Percentiles rank a stretch among this genome's conserved stretches.
These are phyloP conservation scores for Psilocybe subaeruginosa DNA, from an alignment of 768 basidiomycete genomes.

Conservation along the genomic window DNA sequence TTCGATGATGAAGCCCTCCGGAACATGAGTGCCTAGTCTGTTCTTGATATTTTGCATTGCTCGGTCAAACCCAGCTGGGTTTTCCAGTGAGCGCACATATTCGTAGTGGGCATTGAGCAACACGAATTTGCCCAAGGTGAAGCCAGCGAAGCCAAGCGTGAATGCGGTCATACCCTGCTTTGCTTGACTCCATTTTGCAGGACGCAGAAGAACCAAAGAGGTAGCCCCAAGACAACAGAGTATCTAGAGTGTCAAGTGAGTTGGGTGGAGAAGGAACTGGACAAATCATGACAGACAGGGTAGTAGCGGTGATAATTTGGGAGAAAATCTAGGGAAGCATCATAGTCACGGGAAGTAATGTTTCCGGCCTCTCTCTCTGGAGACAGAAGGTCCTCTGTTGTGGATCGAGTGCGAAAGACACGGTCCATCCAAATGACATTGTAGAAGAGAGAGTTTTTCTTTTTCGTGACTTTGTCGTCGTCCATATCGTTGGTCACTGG, in stretches of 20 bases:
- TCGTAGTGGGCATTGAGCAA: constrained; percentile 33
- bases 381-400: constrained; percentile 48
- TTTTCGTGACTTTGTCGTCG: constrained; percentile 1
- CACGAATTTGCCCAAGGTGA: constrained; percentile 30
- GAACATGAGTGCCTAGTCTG: constrained; percentile 37
- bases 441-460: constrained; percentile 25
- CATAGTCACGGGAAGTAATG: constrained; percentile 56
- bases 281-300: constrained; percentile 31
- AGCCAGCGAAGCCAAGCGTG: constrained; percentile 30
- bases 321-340: constrained; percentile 55
- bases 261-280: not conserved
- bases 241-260: constrained; percentile 6
- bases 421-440: constrained; percentile 38
- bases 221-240: constrained; percentile 9
- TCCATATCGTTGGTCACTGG: constrained; percentile 1
- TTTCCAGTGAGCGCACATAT: constrained; percentile 40
- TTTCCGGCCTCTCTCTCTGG: constrained; percentile 57
- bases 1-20: constrained; percentile 30
- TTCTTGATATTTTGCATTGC: constrained; percentile 49
- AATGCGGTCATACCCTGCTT: constrained; percentile 15
- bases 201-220: constrained; percentile 20
- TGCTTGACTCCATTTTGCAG: constrained; percentile 22
- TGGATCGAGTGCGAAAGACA: constrained; percentile 46
- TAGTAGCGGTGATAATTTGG: constrained; percentile 46
- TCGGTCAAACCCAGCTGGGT: constrained; percentile 40